Evolutionary conservation across 352 stramenopile species (phyloP).

Genomic region (Hyaloperonospora brassicae): DNA sequence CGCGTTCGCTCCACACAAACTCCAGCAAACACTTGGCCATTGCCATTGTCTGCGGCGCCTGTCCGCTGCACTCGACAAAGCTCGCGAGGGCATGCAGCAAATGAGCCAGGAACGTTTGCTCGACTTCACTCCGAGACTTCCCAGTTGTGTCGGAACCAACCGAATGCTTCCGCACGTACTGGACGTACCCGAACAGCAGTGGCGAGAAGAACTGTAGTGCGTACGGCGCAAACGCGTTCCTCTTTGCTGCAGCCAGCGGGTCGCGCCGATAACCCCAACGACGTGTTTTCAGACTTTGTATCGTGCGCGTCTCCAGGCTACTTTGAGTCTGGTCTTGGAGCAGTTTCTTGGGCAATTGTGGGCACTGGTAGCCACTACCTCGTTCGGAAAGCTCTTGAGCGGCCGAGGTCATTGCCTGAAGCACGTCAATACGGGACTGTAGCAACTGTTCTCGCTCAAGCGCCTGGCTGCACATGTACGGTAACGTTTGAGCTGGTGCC

Average conservation of each 20-base stretch:
- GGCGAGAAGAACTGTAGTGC: conserved; percentile 68
- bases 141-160: conserved; percentile 2
- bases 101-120: conserved; percentile 62
- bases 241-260: conserved; percentile 35
- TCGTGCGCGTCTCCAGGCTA: conserved; percentile 37
- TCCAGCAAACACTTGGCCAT: conserved; percentile 69
- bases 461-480: conserved; percentile 54
- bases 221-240: conserved; percentile 56
- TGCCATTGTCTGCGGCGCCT: conserved; percentile 44
- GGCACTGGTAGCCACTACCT: conserved; percentile 16
- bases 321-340: conserved; percentile 27
- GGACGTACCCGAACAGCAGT: conserved; percentile 59
- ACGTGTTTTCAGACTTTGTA: conserved; percentile 49
- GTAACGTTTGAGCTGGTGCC: conserved; percentile 33
- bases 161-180: conserved; percentile 39
- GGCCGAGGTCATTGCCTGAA: conserved; percentile 47
- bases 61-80: conserved; percentile 61
- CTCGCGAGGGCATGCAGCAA: conserved; percentile 55
- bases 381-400: conserved; percentile 61
- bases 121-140: conserved; percentile 39
- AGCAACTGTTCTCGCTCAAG: conserved; percentile 70
- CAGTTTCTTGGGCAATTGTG: conserved; percentile 29
- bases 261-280: conserved; percentile 65
- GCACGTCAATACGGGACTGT: conserved; percentile 57
- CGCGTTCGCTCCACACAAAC: conserved; percentile 56